Conservation (phyloP, 1,284 basidiomycete species). For the Porogramme epimiltina region DNA sequence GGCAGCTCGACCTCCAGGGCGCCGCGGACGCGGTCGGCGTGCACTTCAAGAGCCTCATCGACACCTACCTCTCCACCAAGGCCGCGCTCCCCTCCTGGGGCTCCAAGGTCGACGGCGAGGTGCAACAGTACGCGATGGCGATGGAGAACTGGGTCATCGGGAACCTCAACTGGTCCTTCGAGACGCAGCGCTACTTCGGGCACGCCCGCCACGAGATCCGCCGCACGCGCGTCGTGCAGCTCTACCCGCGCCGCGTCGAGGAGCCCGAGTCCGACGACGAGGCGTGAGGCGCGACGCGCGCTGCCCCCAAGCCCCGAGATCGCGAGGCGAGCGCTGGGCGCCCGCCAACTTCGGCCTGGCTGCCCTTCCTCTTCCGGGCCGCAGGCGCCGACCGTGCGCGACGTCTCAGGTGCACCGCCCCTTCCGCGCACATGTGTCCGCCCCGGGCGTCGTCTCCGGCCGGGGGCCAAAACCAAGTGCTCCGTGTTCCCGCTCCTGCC, state of each 20-base stretch:
- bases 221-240: slow-evolving; percentile 31
- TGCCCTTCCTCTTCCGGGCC: no score
- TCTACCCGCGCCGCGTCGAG: slow-evolving; percentile 26
- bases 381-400: no score
- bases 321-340: no score
- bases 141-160: slow-evolving; percentile 40
- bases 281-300: slow-evolving; percentile 13
- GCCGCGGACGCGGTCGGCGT: slow-evolving; percentile 59
- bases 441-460: no score
- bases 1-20: slow-evolving; percentile 52
- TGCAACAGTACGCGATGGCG: slow-evolving; percentile 41
- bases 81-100: slow-evolving; percentile 51
- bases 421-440: no score
- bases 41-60: slow-evolving; percentile 52
- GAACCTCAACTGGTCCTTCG: slow-evolving; percentile 43
- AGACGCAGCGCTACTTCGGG: slow-evolving; percentile 40
- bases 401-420: no score
- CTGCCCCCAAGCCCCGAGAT: no score
- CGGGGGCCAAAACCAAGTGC: no score
- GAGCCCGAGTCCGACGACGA: slow-evolving; percentile 32
- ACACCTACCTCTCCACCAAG: slow-evolving; percentile 49
- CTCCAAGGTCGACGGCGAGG: slow-evolving; percentile 45
- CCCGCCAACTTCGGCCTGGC: no score
- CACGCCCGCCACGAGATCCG: slow-evolving; percentile 28
- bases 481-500: no score